Conservation (phyloP, 805 yeast species). For the Wickerhamomyces silvicola region DNA sequence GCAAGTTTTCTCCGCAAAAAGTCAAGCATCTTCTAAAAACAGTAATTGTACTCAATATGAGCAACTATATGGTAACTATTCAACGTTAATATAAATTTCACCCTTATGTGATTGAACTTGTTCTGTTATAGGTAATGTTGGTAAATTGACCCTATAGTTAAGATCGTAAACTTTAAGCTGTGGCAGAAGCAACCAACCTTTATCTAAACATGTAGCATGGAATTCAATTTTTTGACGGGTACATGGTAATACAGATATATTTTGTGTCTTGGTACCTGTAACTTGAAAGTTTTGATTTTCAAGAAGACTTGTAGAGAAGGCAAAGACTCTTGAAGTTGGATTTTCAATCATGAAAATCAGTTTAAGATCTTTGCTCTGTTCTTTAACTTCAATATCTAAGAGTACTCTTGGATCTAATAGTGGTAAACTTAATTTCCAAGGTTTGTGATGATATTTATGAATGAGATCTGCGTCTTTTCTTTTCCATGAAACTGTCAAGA, state of each 20-base stretch:
- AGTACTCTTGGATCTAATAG: slow-evolving; percentile 66
- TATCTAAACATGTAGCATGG: slow-evolving; percentile 18
- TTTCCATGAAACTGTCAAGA: slow-evolving; percentile 28
- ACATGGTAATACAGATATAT: slow-evolving; percentile 48
- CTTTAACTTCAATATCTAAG: slow-evolving; percentile 28
- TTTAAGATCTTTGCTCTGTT: slow-evolving; percentile 18
- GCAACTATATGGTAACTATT: neutral
- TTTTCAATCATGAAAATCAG: slow-evolving; percentile 58
- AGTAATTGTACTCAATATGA: too few species aligned
- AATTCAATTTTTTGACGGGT: slow-evolving; percentile 40
- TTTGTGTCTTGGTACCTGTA: slow-evolving; percentile 26
- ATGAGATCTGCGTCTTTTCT: slow-evolving; percentile 17
- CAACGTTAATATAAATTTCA: slow-evolving; percentile 15
- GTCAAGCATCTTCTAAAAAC: too few species aligned
- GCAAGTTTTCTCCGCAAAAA: too few species aligned
- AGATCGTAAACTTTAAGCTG: slow-evolving; percentile 60
- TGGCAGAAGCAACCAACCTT: slow-evolving; percentile 42
- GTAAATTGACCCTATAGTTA: slow-evolving; percentile 57
- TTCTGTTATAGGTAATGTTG: slow-evolving; percentile 38
- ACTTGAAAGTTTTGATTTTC: slow-evolving; percentile 30
- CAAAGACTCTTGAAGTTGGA: slow-evolving; percentile 65
- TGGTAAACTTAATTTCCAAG: slow-evolving; percentile 52
- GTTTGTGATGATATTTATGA: slow-evolving; percentile 28
- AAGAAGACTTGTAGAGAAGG: slow-evolving; percentile 45
- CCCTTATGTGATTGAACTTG: slow-evolving; percentile 21